These are phyloP conservation scores for Parachaetomium inaequale DNA, from an alignment of 495 filamentous ascomycete species.

Conservation along the genomic window DNA sequence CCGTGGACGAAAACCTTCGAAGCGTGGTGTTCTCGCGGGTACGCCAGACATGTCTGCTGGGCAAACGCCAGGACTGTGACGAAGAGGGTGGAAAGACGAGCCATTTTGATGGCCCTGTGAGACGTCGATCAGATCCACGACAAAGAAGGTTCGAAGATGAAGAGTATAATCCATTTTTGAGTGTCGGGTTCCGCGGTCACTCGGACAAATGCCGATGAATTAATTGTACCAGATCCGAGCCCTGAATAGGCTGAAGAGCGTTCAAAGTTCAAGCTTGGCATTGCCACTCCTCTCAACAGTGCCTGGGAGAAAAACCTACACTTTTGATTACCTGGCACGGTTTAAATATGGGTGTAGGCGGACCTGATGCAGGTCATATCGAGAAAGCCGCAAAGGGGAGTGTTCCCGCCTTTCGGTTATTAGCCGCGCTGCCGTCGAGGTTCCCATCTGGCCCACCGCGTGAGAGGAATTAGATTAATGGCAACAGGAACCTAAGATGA, in stretches of 20 bases:
- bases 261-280: not conserved
- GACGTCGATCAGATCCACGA: not conserved
- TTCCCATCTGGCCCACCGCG: not conserved
- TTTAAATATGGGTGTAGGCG: not conserved
- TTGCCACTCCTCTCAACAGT: not conserved
- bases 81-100: not conserved
- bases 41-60: not conserved
- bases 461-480: not conserved
- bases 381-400: too few relatives aligned
- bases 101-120: not conserved
- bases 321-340: not conserved
- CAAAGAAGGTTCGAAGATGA: not conserved
- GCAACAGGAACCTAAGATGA: not conserved
- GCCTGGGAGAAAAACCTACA: not conserved
- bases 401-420: not conserved
- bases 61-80: slow-evolving; percentile 7
- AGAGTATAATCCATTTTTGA: not conserved
- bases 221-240: not conserved
- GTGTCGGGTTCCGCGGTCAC: not conserved
- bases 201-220: not conserved
- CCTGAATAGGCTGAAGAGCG: not conserved
- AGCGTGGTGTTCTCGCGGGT: not conserved
- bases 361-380: too few relatives aligned
- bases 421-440: not conserved
- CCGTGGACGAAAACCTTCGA: slow-evolving; percentile 13